These are phyloP conservation scores for Mixia osmundae DNA, from an alignment of 1,284 basidiomycete genomes.

Conservation along the genomic window DNA sequence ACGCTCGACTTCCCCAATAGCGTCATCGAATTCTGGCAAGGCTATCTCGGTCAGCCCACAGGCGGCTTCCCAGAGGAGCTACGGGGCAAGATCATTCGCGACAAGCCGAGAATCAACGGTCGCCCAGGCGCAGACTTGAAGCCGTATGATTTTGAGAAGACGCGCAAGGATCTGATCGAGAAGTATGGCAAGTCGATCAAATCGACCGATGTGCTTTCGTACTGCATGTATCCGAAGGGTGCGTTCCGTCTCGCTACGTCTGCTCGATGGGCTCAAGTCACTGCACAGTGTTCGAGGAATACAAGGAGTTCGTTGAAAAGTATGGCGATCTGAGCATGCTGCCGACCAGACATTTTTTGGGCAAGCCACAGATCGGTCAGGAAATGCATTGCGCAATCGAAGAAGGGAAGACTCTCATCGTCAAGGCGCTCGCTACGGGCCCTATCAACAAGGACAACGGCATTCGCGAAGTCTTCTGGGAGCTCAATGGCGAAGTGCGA, in stretches of 20 bases:
- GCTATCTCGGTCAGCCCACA: conserved; percentile 85
- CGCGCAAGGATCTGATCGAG: conserved; percentile 69
- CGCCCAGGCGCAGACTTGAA: conserved; percentile 70
- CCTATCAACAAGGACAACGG: conserved; percentile 75
- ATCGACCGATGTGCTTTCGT: conserved; percentile 76
- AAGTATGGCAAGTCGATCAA: conserved; percentile 90
- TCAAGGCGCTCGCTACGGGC: conserved; percentile 85
- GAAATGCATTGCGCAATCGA: conserved; percentile 95
- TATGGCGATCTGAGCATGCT: conserved; percentile 86
- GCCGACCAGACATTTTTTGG: conserved; percentile 92
- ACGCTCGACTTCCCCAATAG: conserved; percentile 70
- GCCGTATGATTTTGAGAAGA: conserved; percentile 84
- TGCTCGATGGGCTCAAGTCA: conserved; percentile 18
- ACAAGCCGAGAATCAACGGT: conserved; percentile 77
- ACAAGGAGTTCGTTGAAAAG: conserved; percentile 77
- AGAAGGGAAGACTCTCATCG: conserved; percentile 87
- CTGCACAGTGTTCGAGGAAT: conserved; percentile 83
- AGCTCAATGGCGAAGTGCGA: conserved; percentile 83
- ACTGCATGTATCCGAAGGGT: conserved; percentile 89
- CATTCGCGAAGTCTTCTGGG: conserved; percentile 92
- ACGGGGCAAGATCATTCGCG: conserved; percentile 71
- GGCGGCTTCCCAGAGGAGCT: conserved; percentile 97
- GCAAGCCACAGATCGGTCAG: conserved; percentile 70
- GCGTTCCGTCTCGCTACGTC: conserved; percentile 1
- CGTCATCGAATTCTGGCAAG: conserved; percentile 31